Percentiles rank a stretch among this genome's conserved stretches.
Conservation (phyloP, 176 grass and related monocot genomes). For the Musa itinerans region DNA sequence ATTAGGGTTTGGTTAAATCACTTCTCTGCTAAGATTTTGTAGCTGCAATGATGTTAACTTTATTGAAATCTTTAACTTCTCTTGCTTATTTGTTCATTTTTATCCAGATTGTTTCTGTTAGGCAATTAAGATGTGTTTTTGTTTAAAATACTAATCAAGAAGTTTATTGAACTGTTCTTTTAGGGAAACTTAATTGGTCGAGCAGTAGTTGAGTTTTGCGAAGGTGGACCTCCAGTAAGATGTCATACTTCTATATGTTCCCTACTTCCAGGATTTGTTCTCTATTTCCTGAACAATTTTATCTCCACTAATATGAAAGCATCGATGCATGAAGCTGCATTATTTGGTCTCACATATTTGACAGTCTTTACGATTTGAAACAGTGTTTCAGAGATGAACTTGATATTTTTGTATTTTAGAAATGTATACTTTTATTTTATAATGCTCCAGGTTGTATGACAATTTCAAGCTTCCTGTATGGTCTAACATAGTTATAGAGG, state of each 20-base stretch:
- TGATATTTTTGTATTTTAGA: neutral
- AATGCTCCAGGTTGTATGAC: no score
- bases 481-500: no score
- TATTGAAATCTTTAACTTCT: neutral
- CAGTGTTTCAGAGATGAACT: neutral
- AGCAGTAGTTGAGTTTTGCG: conserved; percentile 68
- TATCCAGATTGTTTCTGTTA: neutral
- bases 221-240: conserved; percentile 63
- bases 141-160: neutral
- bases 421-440: neutral
- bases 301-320: no score
- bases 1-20: no score
- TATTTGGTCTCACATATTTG: neutral
- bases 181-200: conserved; percentile 92
- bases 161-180: conserved; percentile 8
- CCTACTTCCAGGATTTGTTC: neutral
- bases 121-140: neutral
- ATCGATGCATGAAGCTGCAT: neutral
- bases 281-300: neutral
- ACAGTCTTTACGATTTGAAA: neutral
- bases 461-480: no score
- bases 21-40: neutral
- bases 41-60: neutral
- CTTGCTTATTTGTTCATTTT: neutral
- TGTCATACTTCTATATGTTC: conserved; percentile 18